Conservation (phyloP, 176 grass and related monocot genomes). For the Musa acuminata region DNA sequence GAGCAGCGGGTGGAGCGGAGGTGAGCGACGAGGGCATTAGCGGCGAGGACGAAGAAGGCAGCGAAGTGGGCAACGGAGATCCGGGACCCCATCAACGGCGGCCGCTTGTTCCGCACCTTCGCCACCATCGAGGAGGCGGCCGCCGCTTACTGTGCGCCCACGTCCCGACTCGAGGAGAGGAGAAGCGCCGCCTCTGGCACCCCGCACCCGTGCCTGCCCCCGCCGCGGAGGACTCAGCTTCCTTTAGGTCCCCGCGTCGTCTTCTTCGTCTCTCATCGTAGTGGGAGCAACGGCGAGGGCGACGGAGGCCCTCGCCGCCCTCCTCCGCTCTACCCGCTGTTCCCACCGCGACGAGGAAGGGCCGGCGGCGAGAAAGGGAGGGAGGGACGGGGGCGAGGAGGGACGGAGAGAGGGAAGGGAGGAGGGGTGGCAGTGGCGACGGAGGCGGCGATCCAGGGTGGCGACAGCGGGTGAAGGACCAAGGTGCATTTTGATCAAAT, state of each 20-base stretch:
- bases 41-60: slow-evolving; percentile 46
- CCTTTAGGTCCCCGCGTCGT: not conserved
- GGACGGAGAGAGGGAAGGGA: too few relatives aligned
- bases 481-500: too few relatives aligned
- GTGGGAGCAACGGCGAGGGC: not conserved
- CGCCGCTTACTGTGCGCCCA: not conserved
- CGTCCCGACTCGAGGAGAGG: not conserved
- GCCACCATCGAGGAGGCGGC: not conserved
- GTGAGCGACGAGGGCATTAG: not conserved
- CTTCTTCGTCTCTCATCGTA: not conserved
- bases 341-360: too few relatives aligned
- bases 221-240: not conserved
- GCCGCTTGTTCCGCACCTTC: not conserved
- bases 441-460: too few relatives aligned
- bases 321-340: too few relatives aligned
- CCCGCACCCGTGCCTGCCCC: not conserved
- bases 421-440: too few relatives aligned
- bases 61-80: slow-evolving; percentile 68
- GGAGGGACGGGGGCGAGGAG: too few relatives aligned
- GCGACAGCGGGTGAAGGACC: too few relatives aligned
- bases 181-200: not conserved
- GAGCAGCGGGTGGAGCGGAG: too few relatives aligned
- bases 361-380: too few relatives aligned
- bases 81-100: slow-evolving; percentile 39
- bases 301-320: too few relatives aligned